Base-by-base conservation (phyloP, 148 eudicot genomes). In the Pouteria glomerata region DNA sequence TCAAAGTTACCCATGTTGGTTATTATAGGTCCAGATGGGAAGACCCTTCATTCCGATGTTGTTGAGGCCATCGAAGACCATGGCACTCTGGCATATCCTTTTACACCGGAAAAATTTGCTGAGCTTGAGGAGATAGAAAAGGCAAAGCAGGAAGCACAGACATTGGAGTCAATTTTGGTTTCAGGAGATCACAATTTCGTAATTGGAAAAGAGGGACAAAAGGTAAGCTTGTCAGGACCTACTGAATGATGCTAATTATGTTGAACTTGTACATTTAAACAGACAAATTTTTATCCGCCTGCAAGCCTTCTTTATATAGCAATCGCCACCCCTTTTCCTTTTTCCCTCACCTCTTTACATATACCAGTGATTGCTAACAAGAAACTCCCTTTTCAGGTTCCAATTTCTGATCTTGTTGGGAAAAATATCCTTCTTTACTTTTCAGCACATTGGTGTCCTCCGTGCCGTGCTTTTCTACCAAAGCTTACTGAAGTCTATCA, bases 391-490 rank as follows among this genome's bases (percentile, higher is more conserved):
- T 41, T 59, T 66, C 78, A 87, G 88, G 86, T 87, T 56, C 85
- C 83, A 0, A 74, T 87, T 67, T 84, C 85, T 37, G 51, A 84
- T 26, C 90, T 87, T 73, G 82, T 82, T n/a, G n/a, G n/a, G n/a
- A n/a, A n/a, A n/a, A n/a, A n/a, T n/a, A n/a, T n/a, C n/a, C n/a
- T n/a, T n/a, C 76, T 87, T 6, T 87, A 84, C 61, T 84, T 87
- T 77, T 87, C 90, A 6, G 90, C 86, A n/a, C 86, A 87, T 34
- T 85, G 91, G 88, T 85, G 91, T 63, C 83, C 88, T 21, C 88
- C 88, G 58, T 84, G 88, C 72, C 91, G 87, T 2, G 77, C 74
- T n/a, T 87, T 87, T 57, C 72, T 85, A 33, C 86, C 91, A 33
- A 81, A 82, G 69, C 84, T 85, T n/a, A 69, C 79, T 1, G 74